Evolutionary conservation across 2,329 filamentous ascomycete species (phyloP).

Genomic region (Rutstroemia sp.): DNA sequence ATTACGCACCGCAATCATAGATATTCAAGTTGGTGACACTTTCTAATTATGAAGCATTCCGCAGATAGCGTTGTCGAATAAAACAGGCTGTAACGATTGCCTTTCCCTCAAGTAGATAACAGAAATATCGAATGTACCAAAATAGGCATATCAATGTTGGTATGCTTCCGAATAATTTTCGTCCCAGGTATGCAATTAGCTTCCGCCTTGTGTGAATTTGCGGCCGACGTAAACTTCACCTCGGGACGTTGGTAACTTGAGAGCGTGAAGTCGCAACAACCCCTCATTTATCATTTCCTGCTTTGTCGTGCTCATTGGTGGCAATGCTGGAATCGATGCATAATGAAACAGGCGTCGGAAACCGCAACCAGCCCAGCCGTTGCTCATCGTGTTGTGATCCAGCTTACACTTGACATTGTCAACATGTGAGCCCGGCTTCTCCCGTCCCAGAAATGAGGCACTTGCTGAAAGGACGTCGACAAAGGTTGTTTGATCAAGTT

Average conservation of each 20-base stretch:
- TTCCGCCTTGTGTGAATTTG: not conserved
- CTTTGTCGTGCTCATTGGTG: not conserved
- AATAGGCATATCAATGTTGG: not conserved
- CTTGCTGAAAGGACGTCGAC: not conserved
- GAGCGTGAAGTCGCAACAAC: not conserved
- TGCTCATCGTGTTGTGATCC: not conserved
- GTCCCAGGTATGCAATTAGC: constrained; percentile 1
- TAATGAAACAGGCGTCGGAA: not conserved
- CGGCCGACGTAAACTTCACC: not conserved
- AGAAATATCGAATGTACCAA: not conserved
- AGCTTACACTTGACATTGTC: not conserved
- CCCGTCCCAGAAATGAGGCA: not conserved
- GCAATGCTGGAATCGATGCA: not conserved
- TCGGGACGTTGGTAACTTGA: not conserved
- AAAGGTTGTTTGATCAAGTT: not conserved
- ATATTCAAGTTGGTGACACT: no score
- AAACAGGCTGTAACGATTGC: not conserved
- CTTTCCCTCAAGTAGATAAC: not conserved
- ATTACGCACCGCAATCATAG: no score
- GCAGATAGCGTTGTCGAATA: not conserved
- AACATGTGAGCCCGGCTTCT: constrained; percentile 1
- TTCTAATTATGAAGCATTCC: not conserved
- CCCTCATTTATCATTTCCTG: not conserved
- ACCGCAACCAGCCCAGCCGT: not conserved
- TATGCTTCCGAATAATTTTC: constrained; percentile 9